Percentiles rank a stretch among this genome's conserved stretches.
Evolutionary conservation across 2,329 filamentous ascomycete species (phyloP).

Genomic region (Fusarium circinatum): DNA sequence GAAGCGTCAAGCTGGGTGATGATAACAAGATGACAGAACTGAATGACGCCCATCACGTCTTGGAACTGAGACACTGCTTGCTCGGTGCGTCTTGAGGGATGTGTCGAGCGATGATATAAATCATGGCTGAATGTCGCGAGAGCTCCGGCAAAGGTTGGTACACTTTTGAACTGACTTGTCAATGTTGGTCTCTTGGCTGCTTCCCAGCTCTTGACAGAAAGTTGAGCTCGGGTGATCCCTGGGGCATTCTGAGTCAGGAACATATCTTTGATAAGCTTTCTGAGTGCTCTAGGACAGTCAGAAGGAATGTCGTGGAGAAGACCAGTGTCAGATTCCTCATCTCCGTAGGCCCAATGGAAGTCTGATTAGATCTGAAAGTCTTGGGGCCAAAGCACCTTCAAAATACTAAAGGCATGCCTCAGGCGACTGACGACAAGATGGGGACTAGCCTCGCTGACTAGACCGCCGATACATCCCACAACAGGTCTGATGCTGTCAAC

Average conservation of each 20-base stretch:
- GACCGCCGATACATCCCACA: not conserved
- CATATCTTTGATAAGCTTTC: not conserved
- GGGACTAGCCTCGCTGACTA: not conserved
- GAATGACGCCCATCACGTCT: not conserved
- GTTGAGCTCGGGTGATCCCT: not conserved
- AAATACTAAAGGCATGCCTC: not conserved
- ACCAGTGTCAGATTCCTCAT: not conserved
- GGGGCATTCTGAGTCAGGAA: not conserved
- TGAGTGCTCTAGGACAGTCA: not conserved
- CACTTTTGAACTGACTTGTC: fast-evolving
- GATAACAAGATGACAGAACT: not conserved
- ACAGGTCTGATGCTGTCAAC: not conserved
- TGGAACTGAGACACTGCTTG: not conserved
- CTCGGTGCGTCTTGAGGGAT: not conserved
- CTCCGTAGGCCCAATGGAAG: not conserved
- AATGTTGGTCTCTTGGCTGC: not conserved
- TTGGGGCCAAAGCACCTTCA: not conserved
- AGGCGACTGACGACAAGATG: not conserved
- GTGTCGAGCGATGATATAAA: not conserved
- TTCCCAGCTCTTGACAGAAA: not conserved
- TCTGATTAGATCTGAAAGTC: not conserved
- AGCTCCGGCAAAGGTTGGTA: not conserved
- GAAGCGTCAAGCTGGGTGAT: constrained; percentile 10
- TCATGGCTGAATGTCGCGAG: not conserved
- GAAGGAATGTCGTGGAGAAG: not conserved